Evolutionary conservation across 1,139 yeast species (phyloP).

Genomic region (Zygosaccharomyces pseudobailii): DNA sequence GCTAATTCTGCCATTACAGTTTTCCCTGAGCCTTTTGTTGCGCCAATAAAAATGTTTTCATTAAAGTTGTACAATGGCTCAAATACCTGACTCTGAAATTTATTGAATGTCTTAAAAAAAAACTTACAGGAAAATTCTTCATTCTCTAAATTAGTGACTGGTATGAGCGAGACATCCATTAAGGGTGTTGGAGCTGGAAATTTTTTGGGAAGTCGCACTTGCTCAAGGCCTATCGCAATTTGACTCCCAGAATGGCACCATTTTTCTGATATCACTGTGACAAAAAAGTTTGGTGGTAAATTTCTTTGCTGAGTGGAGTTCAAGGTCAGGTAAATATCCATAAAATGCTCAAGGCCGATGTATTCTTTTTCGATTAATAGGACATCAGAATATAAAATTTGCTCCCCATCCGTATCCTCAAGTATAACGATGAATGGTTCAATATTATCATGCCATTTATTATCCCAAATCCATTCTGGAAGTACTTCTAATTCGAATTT

Average conservation of each 20-base stretch:
- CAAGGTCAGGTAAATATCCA: conserved; percentile 62
- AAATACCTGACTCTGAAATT: conserved; percentile 68
- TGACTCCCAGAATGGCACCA: conserved; percentile 79
- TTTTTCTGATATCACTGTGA: conserved; percentile 67
- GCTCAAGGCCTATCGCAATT: conserved; percentile 55
- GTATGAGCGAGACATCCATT: conserved; percentile 47
- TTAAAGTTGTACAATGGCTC: conserved; percentile 54
- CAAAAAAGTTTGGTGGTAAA: conserved; percentile 71
- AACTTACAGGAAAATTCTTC: conserved; percentile 45
- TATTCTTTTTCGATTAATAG: conserved; percentile 49
- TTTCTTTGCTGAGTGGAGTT: conserved; percentile 40
- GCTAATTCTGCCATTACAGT: conserved; percentile 71
- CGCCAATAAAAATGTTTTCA: conserved; percentile 61
- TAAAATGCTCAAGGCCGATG: conserved; percentile 48
- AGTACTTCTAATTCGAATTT: conserved; percentile 60
- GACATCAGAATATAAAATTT: conserved; percentile 54
- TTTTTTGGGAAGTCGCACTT: conserved; percentile 59
- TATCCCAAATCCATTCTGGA: conserved; percentile 79
- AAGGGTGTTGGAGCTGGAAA: conserved; percentile 58
- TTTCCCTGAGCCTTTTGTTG: conserved; percentile 74
- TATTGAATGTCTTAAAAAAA: conserved; percentile 53
- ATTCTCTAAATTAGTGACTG: conserved; percentile 45
- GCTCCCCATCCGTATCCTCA: conserved; percentile 83
- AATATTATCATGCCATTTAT: conserved; percentile 52
- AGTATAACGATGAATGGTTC: conserved; percentile 67